Conservation (phyloP, 179 eudicot species). For the Patellifolia procumbens region DNA sequence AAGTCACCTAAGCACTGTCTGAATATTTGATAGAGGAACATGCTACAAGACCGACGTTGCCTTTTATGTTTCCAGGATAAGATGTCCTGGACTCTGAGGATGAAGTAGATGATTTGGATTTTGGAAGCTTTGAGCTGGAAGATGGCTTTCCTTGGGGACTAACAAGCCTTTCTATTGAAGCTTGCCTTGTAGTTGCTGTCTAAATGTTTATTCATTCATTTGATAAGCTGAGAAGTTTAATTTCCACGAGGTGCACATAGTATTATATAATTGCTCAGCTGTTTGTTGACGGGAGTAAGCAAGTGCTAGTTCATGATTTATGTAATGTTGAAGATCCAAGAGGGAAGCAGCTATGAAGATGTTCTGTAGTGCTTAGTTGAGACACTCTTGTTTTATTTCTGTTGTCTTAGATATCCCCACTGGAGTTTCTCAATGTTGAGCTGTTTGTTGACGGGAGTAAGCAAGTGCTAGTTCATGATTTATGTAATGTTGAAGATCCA, state of each 20-base stretch:
- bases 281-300: neutral
- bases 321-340: neutral
- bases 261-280: neutral
- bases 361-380: neutral
- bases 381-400: neutral
- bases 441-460: neutral
- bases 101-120: neutral
- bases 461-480: neutral
- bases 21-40: neutral
- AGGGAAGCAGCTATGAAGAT: neutral
- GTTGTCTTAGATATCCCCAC: neutral
- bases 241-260: neutral
- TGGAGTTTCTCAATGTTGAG: neutral
- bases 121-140: neutral
- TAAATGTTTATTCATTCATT: no score
- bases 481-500: neutral
- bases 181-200: neutral
- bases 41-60: neutral
- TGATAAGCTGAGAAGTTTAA: neutral
- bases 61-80: neutral
- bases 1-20: neutral
- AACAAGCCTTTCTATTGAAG: neutral
- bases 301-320: neutral
- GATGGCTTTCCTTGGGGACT: neutral
- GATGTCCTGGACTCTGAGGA: neutral